Evolutionary conservation across 169 alveolate species (phyloP).

Genomic region (Perkinsus marinus): DNA sequence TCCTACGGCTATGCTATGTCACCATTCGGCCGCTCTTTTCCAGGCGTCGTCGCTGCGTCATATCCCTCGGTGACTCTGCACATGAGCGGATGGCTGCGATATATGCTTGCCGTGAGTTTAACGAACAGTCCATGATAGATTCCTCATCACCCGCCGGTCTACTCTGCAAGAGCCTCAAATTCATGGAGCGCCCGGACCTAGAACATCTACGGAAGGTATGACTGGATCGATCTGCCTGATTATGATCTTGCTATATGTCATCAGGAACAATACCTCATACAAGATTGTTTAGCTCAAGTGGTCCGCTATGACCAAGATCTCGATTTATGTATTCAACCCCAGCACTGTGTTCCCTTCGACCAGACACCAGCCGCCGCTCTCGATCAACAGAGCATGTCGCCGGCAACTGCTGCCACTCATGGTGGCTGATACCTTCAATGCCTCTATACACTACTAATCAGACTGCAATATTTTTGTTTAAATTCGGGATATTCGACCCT

Average conservation of each 20-base stretch:
- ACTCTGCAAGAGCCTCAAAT: not conserved
- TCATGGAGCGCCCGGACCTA: not conserved
- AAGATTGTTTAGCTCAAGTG: not conserved
- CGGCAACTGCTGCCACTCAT: too few species aligned
- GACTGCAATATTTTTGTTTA: too few species aligned
- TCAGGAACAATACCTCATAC: not conserved
- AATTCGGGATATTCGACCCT: too few species aligned
- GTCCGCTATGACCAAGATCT: not conserved
- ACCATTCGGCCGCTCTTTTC: not conserved
- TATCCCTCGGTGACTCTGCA: not conserved
- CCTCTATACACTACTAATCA: too few species aligned
- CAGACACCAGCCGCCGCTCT: not conserved
- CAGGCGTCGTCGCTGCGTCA: not conserved
- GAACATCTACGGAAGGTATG: not conserved
- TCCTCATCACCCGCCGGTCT: not conserved
- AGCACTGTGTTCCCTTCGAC: not conserved
- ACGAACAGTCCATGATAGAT: not conserved
- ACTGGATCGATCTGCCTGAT: not conserved
- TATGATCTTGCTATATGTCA: not conserved
- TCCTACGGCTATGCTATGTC: too few species aligned
- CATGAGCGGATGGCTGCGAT: not conserved
- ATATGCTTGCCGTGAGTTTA: not conserved
- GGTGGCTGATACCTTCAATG: too few species aligned
- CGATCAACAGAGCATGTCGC: not conserved
- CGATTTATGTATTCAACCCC: not conserved